Evolutionary conservation across 306 rosid species (phyloP).

Genomic region (Cicer yamashitae): DNA sequence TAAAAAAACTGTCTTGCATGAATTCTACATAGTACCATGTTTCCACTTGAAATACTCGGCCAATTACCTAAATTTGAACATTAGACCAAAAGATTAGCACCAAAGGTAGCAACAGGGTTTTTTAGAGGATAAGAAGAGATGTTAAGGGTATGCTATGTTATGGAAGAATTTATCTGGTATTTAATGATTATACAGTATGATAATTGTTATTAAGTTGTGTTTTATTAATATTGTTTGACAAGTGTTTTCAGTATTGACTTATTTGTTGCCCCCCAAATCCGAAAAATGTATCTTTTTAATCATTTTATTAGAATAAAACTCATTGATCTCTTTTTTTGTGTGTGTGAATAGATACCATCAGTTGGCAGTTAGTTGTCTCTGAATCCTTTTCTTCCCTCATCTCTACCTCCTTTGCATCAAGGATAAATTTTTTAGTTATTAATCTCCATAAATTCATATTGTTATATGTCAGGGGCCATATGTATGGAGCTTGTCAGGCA

Average conservation of each 20-base stretch:
- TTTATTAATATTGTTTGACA: conserved; percentile 1
- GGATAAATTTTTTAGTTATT: neutral
- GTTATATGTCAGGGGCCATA: conserved; percentile 64
- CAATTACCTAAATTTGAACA: conserved; percentile 33
- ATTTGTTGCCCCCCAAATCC: neutral
- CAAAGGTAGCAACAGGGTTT: neutral
- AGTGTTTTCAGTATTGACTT: neutral
- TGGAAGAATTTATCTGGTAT: conserved; percentile 9
- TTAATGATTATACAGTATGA: neutral
- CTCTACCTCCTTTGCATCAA: conserved; percentile 1
- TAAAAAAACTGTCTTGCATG: conserved; percentile 2
- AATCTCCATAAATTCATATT: conserved; percentile 35
- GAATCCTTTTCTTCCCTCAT: neutral
- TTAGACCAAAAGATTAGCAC: conserved; percentile 20
- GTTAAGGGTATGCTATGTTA: neutral
- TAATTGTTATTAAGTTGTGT: neutral
- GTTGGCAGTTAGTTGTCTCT: conserved; percentile 2
- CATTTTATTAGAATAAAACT: neutral
- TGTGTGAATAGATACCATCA: neutral
- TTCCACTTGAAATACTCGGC: conserved; percentile 20
- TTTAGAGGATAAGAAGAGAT: conserved; percentile 10
- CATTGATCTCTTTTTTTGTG: neutral
- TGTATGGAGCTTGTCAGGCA: conserved; percentile 82
- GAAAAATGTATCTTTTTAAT: neutral
- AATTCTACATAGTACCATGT: neutral